Evolutionary conservation across 345 rosid species (phyloP), one percentile per base, ranked within the genome.

Genomic region (Citrus mangshanensis): DNA sequence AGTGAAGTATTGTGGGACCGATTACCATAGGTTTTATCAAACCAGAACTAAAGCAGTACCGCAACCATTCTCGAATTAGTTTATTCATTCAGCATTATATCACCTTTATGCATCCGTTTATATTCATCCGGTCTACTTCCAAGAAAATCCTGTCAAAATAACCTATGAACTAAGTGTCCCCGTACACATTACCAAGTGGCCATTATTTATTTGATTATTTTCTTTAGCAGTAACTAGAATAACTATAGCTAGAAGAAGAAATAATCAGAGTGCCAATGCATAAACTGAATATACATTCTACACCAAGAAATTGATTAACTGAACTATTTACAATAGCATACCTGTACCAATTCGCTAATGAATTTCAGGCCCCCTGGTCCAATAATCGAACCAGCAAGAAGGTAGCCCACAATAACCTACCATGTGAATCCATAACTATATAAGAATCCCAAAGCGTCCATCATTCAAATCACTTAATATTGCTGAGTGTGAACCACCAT

Each of bases 301-400:
- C 72, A 22, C 55, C 72, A 35, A 40, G 3, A 32, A 34, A 49
- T 70, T 32, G 63, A 49, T 54, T 68, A 46, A 46, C 18, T 13
- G 51, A 46, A 46, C 51, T 46, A 46, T 46, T 46, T 46, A 46
- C 16, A 77, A 72, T 59, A 12, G 56, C 79, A 67, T 82, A 97
- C 99, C 98, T 94, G 98, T n/a, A 97, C 99, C 98, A 97, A 89
- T 88, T 97, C 99, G 70, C 93, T 93, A 59, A 97, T 93, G 85
- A 94, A 97, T 81, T 97, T 94, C 86, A 94, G 87, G 35, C 99
- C 99, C 68, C 99, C 99, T 22, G 98, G 99, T 77, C 98, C 98
- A 76, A 97, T 90, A 68, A 97, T 78, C 22, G 99, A 97, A 69
- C 98, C 99, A 6, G 98, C 98, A 68, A 97, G 96, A 86, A 97